Percentiles rank a stretch among this genome's conserved stretches.
phyloP scores from a whole-genome alignment of 75 land plant species.

The Cunninghamia lanceolata region DNA sequence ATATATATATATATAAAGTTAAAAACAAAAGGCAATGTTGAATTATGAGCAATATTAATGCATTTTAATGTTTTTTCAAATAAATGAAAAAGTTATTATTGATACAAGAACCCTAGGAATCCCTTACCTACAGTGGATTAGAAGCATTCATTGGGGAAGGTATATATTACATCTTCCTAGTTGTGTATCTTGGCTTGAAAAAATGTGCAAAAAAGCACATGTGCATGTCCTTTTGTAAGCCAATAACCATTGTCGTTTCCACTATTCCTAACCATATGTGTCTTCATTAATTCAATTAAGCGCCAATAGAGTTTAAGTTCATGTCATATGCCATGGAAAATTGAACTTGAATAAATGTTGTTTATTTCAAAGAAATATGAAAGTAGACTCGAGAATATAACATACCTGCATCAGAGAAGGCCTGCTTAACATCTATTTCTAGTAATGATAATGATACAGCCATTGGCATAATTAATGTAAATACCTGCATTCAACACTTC shows the following conservation, averaged over 20 bases:
- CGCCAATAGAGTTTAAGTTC: background rate
- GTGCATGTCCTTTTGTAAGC: too few species aligned
- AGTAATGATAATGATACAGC: conserved; percentile 10
- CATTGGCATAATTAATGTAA: conserved; percentile 13
- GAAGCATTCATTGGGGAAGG: background rate
- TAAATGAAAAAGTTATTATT: too few species aligned
- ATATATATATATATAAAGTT: too few species aligned
- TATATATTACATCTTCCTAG: too few species aligned
- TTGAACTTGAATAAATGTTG: background rate
- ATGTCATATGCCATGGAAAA: background rate
- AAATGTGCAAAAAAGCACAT: too few species aligned
- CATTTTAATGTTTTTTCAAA: too few species aligned
- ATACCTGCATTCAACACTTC: conserved; percentile 1
- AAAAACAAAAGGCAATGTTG: too few species aligned
- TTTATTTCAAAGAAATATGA: background rate
- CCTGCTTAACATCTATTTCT: conserved; percentile 12
- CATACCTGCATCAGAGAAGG: conserved; percentile 1
- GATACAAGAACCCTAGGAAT: background rate
- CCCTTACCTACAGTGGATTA: background rate
- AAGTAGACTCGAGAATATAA: background rate
- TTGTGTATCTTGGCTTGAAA: too few species aligned
- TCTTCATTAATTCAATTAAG: background rate
- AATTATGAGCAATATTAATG: too few species aligned
- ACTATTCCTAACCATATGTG: background rate
- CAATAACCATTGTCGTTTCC: too few species aligned